phyloP scores from a whole-genome alignment of 345 rosid genomes.

The Streptanthus diversifolius region DNA sequence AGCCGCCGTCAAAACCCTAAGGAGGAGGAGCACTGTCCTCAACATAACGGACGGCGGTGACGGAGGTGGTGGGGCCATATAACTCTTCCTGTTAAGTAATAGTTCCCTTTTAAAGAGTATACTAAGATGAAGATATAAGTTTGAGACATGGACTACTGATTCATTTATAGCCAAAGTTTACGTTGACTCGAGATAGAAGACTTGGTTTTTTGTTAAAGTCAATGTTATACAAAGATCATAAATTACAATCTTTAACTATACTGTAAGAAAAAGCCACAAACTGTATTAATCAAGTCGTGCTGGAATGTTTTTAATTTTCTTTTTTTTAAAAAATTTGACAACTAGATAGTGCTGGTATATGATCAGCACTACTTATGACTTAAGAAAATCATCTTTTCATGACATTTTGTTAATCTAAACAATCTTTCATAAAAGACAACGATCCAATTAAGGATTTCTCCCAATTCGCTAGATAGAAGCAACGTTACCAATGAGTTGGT shows the following conservation, averaged over 20 bases:
- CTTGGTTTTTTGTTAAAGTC: not conserved
- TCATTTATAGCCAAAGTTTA: not conserved
- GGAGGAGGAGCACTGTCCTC: not conserved
- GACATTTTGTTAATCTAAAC: too few species aligned
- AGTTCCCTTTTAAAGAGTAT: not conserved
- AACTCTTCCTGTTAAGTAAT: not conserved
- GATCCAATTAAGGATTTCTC: too few species aligned
- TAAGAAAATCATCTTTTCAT: too few species aligned
- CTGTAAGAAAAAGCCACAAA: too few species aligned
- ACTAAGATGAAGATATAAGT: not conserved
- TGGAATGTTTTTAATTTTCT: too few species aligned
- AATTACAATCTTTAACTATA: not conserved
- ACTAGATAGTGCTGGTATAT: too few species aligned
- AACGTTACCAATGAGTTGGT: too few species aligned
- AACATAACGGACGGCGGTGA: not conserved
- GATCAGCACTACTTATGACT: too few species aligned
- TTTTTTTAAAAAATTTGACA: too few species aligned
- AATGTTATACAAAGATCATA: not conserved
- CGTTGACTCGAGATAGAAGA: not conserved
- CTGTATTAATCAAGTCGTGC: too few species aligned
- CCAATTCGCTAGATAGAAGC: too few species aligned
- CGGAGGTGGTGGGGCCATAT: not conserved
- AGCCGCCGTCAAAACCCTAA: not conserved
- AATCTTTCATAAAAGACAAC: too few species aligned
- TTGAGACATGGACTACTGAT: not conserved